These are phyloP conservation scores for Penicillium sp. DNA, from an alignment of 2,329 filamentous ascomycete genomes.

Conservation along the genomic window DNA sequence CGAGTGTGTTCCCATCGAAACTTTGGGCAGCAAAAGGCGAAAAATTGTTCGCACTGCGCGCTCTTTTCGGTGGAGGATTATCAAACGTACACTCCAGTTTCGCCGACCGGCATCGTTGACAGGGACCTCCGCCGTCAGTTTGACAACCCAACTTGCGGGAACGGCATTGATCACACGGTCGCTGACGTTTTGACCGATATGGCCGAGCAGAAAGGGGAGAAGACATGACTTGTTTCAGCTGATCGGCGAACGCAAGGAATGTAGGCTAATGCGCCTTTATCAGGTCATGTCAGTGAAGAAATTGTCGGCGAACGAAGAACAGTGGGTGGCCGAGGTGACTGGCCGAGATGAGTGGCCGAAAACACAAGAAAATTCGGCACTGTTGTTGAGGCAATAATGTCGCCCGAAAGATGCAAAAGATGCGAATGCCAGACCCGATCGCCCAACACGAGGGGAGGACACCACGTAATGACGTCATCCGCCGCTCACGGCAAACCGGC, in stretches of 20 bases:
- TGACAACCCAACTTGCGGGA: conserved; percentile 32
- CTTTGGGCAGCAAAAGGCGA: conserved; percentile 9
- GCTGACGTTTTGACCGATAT: conserved; percentile 35
- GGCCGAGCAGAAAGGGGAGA: conserved; percentile 22
- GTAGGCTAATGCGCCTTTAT: conserved; percentile 6
- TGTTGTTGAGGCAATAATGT: neutral
- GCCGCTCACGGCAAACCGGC: neutral
- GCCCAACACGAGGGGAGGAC: neutral
- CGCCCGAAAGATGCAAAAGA: neutral
- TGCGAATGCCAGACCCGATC: too few species aligned
- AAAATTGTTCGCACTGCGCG: conserved; percentile 12
- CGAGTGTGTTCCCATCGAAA: conserved; percentile 4
- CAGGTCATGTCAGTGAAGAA: neutral
- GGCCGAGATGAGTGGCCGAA: neutral
- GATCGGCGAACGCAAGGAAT: conserved; percentile 3
- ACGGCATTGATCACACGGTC: conserved; percentile 35
- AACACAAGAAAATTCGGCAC: neutral
- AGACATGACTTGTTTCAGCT: conserved; percentile 12
- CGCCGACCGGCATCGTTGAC: conserved; percentile 26
- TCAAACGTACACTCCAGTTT: conserved; percentile 26
- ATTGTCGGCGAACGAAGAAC: neutral
- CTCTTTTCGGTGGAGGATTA: conserved; percentile 23
- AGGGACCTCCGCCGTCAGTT: conserved; percentile 22
- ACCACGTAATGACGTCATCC: neutral
- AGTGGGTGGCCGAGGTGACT: neutral